Evolutionary conservation across 768 basidiomycete genomes (phyloP).

Genomic region (Russula earlei): DNA sequence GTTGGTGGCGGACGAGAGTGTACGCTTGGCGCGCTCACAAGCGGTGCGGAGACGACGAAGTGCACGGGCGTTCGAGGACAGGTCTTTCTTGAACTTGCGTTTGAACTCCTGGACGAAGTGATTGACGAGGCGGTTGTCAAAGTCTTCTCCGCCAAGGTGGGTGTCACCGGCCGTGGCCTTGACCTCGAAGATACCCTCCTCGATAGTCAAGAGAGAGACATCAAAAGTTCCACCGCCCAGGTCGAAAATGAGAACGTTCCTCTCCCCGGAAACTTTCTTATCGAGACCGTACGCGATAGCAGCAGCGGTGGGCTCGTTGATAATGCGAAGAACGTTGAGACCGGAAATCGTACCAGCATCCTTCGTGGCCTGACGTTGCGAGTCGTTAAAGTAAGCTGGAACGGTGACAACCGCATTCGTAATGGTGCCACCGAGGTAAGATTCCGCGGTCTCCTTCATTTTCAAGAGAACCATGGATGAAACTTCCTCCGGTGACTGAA

Average conservation of each 20-base stretch:
- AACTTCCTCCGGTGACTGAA: conserved; percentile 87
- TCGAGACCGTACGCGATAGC: conserved; percentile 98
- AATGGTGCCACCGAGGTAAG: conserved; percentile 79
- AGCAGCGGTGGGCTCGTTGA: conserved; percentile 98
- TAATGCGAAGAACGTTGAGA: conserved; percentile 93
- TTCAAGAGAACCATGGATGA: conserved; percentile 96
- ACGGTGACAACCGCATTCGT: conserved; percentile 93
- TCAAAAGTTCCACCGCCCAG: conserved; percentile 98
- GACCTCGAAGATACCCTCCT: conserved; percentile 97
- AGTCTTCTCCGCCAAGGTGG: conserved; percentile 96
- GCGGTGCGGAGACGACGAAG: conserved; percentile 96
- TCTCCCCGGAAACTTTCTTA: conserved; percentile 83
- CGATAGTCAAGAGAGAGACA: conserved; percentile 92
- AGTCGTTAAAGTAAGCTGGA: conserved; percentile 98
- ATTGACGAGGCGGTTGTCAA: conserved; percentile 95
- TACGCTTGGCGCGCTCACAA: conserved; percentile 98
- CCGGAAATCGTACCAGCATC: conserved; percentile 94
- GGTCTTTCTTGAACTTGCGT: conserved; percentile 94
- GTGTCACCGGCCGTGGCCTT: conserved; percentile 98
- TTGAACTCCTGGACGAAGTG: conserved; percentile 97
- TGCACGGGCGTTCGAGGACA: conserved; percentile 87
- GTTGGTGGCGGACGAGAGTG: conserved; percentile 92
- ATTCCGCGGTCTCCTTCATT: conserved; percentile 98
- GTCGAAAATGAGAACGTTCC: conserved; percentile 97
- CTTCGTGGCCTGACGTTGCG: conserved; percentile 97